Evolutionary conservation across 768 basidiomycete species (phyloP).

Genomic region (Mycena kentingensis): DNA sequence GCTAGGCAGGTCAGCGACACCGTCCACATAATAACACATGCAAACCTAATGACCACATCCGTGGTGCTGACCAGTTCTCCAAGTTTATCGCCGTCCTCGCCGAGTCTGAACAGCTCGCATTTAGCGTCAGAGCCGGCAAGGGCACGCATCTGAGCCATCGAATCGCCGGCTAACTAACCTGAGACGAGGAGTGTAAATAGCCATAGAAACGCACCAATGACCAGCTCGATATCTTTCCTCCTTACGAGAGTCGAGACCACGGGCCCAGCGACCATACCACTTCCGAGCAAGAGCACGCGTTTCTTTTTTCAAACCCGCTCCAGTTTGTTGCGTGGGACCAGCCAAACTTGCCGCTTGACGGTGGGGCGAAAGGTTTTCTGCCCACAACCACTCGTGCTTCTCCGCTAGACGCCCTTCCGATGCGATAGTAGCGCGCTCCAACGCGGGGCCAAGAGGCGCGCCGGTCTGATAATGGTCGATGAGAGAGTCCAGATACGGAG

Average conservation of each 20-base stretch:
- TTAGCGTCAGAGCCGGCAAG: constrained; percentile 53
- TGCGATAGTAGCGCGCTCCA: constrained; percentile 76
- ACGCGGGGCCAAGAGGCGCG: constrained; percentile 39
- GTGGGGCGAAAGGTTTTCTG: constrained; percentile 21
- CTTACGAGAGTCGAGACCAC: constrained; percentile 74
- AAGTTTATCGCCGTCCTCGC: constrained; percentile 44
- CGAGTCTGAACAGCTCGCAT: constrained; percentile 63
- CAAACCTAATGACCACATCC: constrained; percentile 84
- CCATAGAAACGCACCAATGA: constrained; percentile 64
- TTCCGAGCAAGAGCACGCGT: constrained; percentile 80
- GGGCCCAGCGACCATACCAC: constrained; percentile 95
- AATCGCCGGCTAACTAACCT: constrained; percentile 67
- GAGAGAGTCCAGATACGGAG: constrained; percentile 67
- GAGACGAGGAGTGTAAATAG: constrained; percentile 15
- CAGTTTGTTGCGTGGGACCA: neutral
- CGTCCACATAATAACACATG: neutral
- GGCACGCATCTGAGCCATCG: constrained; percentile 53
- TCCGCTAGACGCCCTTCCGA: constrained; percentile 53
- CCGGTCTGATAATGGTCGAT: constrained; percentile 44
- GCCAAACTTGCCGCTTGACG: neutral
- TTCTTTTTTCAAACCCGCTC: constrained; percentile 43
- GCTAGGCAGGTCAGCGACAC: constrained; percentile 42
- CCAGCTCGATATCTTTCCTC: constrained; percentile 62
- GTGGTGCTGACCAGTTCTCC: constrained; percentile 55
- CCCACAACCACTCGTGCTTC: constrained; percentile 60